Percentiles rank a stretch among this genome's conserved stretches.
Evolutionary conservation across 1,284 basidiomycete species (phyloP).

Genomic region (Thelephora terrestris): DNA sequence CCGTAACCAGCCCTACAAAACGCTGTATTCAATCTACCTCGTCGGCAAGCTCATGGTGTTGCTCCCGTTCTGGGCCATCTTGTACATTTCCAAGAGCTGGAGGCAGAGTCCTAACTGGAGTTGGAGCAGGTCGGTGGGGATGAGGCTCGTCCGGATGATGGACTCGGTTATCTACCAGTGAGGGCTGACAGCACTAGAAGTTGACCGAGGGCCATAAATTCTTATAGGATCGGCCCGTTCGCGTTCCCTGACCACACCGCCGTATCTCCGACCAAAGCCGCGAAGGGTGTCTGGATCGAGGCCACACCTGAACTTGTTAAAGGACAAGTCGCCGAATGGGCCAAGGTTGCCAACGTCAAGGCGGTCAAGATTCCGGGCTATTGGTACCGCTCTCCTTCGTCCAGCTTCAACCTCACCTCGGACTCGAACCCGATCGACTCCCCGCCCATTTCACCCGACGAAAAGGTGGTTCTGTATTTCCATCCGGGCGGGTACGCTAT

Average conservation of each 20-base stretch:
- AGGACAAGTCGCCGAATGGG: slow-evolving; percentile 36
- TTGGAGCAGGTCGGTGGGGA: slow-evolving; percentile 27
- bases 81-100: slow-evolving; percentile 13
- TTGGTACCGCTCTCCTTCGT: slow-evolving; percentile 30
- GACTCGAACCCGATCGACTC: slow-evolving; percentile 13
- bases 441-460: slow-evolving; percentile 30
- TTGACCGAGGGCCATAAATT: background rate
- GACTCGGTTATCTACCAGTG: slow-evolving; percentile 5
- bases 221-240: slow-evolving; percentile 21
- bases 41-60: slow-evolving; percentile 27
- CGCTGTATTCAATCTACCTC: slow-evolving; percentile 27
- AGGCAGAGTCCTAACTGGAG: slow-evolving; percentile 21
- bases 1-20: slow-evolving; percentile 18
- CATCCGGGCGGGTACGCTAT: slow-evolving; percentile 40
- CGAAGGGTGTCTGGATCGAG: slow-evolving; percentile 42
- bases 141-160: slow-evolving; percentile 24
- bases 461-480: slow-evolving; percentile 41
- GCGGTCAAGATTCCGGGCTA: slow-evolving; percentile 43
- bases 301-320: slow-evolving; percentile 33
- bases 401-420: slow-evolving; percentile 12
- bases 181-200: slow-evolving; percentile 10
- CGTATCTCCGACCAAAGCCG: slow-evolving; percentile 26
- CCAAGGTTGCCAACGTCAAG: slow-evolving; percentile 28
- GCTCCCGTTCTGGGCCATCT: slow-evolving; percentile 37
- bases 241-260: slow-evolving; percentile 28